Conservation (phyloP, 2,329 filamentous ascomycete genomes). For the Thelonectria olida region DNA sequence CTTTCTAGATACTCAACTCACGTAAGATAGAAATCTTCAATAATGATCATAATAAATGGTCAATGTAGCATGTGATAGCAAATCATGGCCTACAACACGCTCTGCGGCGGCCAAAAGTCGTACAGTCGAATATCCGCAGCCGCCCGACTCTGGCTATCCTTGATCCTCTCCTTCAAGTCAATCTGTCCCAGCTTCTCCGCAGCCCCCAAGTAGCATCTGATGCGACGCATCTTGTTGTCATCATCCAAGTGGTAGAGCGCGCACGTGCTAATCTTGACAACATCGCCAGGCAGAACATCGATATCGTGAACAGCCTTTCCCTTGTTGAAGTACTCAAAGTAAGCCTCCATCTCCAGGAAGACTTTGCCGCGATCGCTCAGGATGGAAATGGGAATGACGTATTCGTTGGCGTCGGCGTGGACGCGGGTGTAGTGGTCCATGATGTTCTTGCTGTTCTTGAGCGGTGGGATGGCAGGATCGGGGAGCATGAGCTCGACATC, state of each 20-base stretch:
- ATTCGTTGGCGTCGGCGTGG: slow-evolving; percentile 11
- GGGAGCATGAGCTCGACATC: slow-evolving; percentile 1
- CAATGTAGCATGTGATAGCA: no score
- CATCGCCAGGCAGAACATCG: slow-evolving; percentile 5
- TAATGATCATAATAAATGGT: no score
- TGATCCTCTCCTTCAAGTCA: background rate
- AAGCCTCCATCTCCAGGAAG: slow-evolving; percentile 10
- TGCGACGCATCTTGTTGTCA: background rate
- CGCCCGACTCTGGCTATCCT: background rate
- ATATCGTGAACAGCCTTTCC: slow-evolving; percentile 16
- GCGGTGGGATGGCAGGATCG: background rate
- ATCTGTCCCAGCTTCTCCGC: slow-evolving; percentile 2
- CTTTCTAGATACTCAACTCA: no score
- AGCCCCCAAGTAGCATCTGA: slow-evolving; percentile 1
- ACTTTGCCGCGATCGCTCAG: slow-evolving; percentile 3
- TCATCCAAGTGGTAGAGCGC: background rate
- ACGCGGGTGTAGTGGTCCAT: slow-evolving; percentile 2
- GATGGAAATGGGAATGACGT: background rate
- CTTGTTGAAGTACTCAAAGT: slow-evolving; percentile 8
- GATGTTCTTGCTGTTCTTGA: slow-evolving; percentile 1
- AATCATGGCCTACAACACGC: background rate
- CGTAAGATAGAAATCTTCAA: no score
- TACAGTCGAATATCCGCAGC: background rate
- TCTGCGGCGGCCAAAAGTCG: background rate
- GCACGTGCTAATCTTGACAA: slow-evolving; percentile 8